These are phyloP conservation scores for Byssochlamys sp. DNA, from an alignment of 2,329 filamentous ascomycete genomes.

Conservation along the genomic window DNA sequence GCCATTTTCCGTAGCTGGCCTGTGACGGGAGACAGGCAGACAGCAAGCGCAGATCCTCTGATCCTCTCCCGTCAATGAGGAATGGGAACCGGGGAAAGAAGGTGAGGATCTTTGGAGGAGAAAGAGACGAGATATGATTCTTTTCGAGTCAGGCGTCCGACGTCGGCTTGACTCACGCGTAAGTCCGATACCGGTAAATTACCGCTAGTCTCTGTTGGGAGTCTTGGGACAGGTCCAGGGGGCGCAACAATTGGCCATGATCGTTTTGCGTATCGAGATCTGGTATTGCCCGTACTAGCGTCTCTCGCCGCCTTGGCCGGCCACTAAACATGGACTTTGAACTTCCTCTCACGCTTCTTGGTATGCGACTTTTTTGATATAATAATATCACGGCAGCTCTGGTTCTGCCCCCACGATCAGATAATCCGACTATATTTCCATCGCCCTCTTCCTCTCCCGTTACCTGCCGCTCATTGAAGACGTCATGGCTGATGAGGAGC, in stretches of 20 bases:
- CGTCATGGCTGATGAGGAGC: constrained; percentile 67
- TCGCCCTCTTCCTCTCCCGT: background rate
- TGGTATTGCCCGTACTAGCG: constrained; percentile 5
- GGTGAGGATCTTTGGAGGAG: background rate
- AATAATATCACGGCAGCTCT: constrained; percentile 1
- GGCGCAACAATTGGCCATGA: background rate
- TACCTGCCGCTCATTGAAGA: background rate
- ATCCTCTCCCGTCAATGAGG: constrained; percentile 3
- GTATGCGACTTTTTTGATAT: constrained; percentile 3
- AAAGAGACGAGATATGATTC: constrained; percentile 8
- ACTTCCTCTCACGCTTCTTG: constrained; percentile 6
- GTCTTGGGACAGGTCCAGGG: too few relatives aligned
- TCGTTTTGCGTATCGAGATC: background rate
- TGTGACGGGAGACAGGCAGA: constrained; percentile 7
- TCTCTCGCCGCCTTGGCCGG: constrained; percentile 1
- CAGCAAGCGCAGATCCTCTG: constrained; percentile 1
- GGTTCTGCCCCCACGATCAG: background rate
- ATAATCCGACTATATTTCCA: background rate
- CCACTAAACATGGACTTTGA: constrained; percentile 2
- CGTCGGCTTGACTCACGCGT: background rate
- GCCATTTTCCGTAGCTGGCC: constrained; percentile 20
- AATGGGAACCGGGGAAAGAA: constrained; percentile 1
- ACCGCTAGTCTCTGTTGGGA: constrained; percentile 9
- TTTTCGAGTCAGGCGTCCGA: constrained; percentile 3
- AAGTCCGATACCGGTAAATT: constrained; percentile 14